Evolutionary conservation across 148 eudicot genomes (phyloP), one percentile per base, ranked within the genome.

Genomic region (Vaccinium darrowii): DNA sequence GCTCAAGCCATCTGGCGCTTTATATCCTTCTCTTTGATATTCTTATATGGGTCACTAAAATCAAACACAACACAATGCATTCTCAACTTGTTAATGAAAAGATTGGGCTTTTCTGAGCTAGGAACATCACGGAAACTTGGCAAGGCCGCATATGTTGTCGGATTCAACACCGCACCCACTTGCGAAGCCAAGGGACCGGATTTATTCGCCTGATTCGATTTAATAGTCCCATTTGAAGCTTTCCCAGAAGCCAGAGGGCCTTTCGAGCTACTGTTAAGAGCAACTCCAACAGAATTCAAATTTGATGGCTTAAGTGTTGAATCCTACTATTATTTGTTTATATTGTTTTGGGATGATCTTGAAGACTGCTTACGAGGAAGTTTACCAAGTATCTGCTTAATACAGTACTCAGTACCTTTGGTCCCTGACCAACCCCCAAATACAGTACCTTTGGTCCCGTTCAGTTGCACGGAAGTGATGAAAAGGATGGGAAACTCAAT

Each of bases 1-100:
- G 90, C 82, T 91, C 93, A 10, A 89, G 89, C 89, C 5, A 90
- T 89, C 83, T 91, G 91, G 57, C 88, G 78, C 84, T 91, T 91
- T 43, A 91, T 84, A 52, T 91, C 91, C 77, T 91, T 91, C 83
- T 91, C 91, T 84, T 88, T 87, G 72, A 89, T 33, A 62, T 89
- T 83, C 86, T 88, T 89, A 0, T 86, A 78, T 8, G 93, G 88
- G 58, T 91, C 93, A 18, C 87, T 87, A 78, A 89, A 91, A 78
- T 91, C 91, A 84, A 91, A 91, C 73, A 91, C 81, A 4, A 87
- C 85, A 78, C 91, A 89, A 54, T 91, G 89, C 88, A 89, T 79
- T 57, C 76, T 87, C 87, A 91, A 81, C 84, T 91, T 91, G 63
- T 81, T 85, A 3, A 91, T 71, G 56, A 89, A 89, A 65, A 91